phyloP scores from a whole-genome alignment of 805 yeast genomes.

The Pichia heedii region DNA sequence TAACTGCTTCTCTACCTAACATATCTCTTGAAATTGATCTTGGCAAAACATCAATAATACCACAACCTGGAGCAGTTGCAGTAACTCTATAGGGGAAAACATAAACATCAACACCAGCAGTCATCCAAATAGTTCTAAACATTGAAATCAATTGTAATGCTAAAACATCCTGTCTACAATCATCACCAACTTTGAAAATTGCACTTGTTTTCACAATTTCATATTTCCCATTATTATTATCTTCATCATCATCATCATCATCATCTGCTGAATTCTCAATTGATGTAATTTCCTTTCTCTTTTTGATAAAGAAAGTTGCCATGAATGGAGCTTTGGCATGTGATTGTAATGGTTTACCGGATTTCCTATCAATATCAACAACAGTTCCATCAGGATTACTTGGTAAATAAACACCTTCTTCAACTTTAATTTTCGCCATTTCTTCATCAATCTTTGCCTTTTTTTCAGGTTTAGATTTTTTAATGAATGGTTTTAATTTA shows the following conservation, averaged over 20 bases:
- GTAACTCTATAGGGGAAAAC: constrained; percentile 94
- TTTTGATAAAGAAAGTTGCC: constrained; percentile 86
- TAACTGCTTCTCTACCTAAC: constrained; percentile 98
- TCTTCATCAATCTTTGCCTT: constrained; percentile 94
- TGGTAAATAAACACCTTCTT: constrained; percentile 84
- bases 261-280: background rate
- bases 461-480: constrained; percentile 92
- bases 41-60: constrained; percentile 96
- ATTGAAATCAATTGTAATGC: constrained; percentile 88
- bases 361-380: constrained; percentile 79
- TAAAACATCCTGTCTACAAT: constrained; percentile 93
- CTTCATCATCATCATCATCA: constrained; percentile 27
- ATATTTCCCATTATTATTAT: too few relatives aligned
- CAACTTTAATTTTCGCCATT: constrained; percentile 67
- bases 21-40: constrained; percentile 93
- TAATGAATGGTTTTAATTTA: constrained; percentile 87
- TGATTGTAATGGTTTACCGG: constrained; percentile 92
- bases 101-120: constrained; percentile 79
- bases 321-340: constrained; percentile 98
- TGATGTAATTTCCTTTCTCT: constrained; percentile 16
- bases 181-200: constrained; percentile 98
- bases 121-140: constrained; percentile 84
- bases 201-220: constrained; percentile 61
- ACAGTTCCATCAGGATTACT: constrained; percentile 95
- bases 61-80: constrained; percentile 99